Evolutionary conservation across 352 stramenopile genomes (phyloP).

Genomic region (Pseudoperonospora humuli): DNA sequence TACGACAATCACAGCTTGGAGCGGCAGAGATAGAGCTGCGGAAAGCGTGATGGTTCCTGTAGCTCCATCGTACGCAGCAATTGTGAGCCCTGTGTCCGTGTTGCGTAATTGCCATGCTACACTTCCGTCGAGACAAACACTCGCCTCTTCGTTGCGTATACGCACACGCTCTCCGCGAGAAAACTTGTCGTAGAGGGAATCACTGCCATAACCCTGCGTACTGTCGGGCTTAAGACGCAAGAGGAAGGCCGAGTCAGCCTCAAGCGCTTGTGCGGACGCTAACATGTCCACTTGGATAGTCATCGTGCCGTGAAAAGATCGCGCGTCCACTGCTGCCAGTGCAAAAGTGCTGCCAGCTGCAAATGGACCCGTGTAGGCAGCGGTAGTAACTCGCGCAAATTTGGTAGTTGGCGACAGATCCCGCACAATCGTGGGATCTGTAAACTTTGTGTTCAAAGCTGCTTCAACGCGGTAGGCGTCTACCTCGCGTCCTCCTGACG

Average conservation of each 20-base stretch:
- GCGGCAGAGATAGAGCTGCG: constrained; percentile 13
- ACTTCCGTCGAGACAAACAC: constrained; percentile 57
- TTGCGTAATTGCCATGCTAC: constrained; percentile 40
- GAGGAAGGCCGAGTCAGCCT: constrained; percentile 34
- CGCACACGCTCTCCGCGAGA: constrained; percentile 57
- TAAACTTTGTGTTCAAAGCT: constrained; percentile 10
- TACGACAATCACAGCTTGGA: constrained; percentile 25
- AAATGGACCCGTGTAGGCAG: constrained; percentile 62
- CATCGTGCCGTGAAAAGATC: constrained; percentile 44
- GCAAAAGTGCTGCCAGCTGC: constrained; percentile 53
- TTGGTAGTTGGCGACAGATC: constrained; percentile 27
- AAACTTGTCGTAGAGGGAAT: constrained; percentile 29
- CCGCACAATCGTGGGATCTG: constrained; percentile 6
- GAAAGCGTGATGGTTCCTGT: constrained; percentile 36
- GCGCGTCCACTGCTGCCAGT: constrained; percentile 38
- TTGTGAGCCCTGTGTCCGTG: constrained; percentile 24
- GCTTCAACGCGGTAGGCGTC: constrained; percentile 52
- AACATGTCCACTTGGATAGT: constrained; percentile 37
- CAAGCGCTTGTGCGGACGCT: constrained; percentile 28
- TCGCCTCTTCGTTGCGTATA: constrained; percentile 44
- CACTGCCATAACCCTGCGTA: constrained; percentile 26
- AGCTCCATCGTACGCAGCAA: constrained; percentile 20
- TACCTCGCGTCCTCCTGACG: constrained; percentile 47
- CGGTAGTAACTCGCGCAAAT: constrained; percentile 61
- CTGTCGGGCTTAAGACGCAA: constrained; percentile 36